Evolutionary conservation across 306 rosid species (phyloP), one percentile per base, ranked within the genome.

Genomic region (Urtica urens): DNA sequence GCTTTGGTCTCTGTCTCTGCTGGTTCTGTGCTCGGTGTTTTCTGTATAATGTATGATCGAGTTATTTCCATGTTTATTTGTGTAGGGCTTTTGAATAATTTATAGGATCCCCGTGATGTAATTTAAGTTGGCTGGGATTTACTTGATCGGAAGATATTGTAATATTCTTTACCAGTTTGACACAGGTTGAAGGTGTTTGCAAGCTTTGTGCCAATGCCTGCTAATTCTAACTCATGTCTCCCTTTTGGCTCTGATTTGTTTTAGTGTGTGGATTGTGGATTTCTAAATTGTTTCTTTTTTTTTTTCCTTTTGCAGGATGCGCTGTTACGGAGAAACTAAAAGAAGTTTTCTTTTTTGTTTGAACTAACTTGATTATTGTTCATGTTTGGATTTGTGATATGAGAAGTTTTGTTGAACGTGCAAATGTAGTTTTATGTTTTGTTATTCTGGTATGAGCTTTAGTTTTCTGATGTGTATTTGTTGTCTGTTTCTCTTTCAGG

Each of bases 251-350:
- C 63, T 60, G 48, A 55, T 59, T 15, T 24, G 56, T n/a, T n/a
- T n/a, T n/a, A n/a, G n/a, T n/a, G n/a, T n/a, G n/a, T n/a, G n/a
- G n/a, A n/a, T n/a, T n/a, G n/a, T n/a, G n/a, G n/a, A n/a, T n/a
- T n/a, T n/a, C n/a, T n/a, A 21, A 41, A 55, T 35, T 35, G 2
- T 13, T 9, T 35, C n/a, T 35, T 35, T 35, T 35, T 9, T 35
- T 8, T 31, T 63, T 45, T 65, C 65, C 55, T 68, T 80, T 68
- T 86, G 86, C 94, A 78, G 94, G 87, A 53, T 76, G 46, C 51
- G 73, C 87, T 66, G 58, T 41, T 27, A 25, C 57, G 78, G 80
- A 68, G 67, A 58, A 16, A 55, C 78, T 58, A 31, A 53, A 52
- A 26, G 33, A 64, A 37, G 43, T 53, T 57, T 25, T 68, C 69